Base-by-base conservation (phyloP, 805 yeast species). In the Priceomyces haplophilus region DNA sequence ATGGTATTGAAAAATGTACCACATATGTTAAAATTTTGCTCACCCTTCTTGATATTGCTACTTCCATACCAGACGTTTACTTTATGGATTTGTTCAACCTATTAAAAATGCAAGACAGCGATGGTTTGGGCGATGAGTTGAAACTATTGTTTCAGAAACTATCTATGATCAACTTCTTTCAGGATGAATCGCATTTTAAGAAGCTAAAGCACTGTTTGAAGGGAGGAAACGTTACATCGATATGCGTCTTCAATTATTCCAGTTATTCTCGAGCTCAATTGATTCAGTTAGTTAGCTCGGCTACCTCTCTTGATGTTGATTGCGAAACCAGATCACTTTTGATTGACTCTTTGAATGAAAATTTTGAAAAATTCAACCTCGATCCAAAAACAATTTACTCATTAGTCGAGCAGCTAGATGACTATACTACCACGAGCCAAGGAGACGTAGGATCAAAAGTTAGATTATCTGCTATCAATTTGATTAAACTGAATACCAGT, bases 361-460 rank as follows among this genome's bases (percentile, higher is more conserved):
- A 46, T 8, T 27, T 42, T 37, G 51, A 4, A 34, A 37, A 11
- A 25, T 16, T 18, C 7, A 39, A 41, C 2, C 13, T 51, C 7
- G 37, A 32, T 48, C 52, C 7, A 45, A 54, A 27, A 7, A 29
- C 40, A 12, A 20, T 33, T 5, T 12, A 15, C 3, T 23, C 42
- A 1, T 20, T 61, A 23, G 34, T 74, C 1, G 49, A 47, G 1
- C 75, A 78, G 25, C 60, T 91, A 11, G 82, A 83, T 47, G 97
- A 90, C 53, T 88, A 89, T 58, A 79, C 95, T 0, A 65, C 76
- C 2, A 85, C 91, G 0, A 78, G 79, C 20, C 85, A 87, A 54
- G 98, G 98, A 7, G 98, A 90, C 64, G 90, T 89, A n/a, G 98
- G 98, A 2, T 78, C 87, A 37, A 75, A 80, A 52, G 76, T 88